Base-by-base conservation (phyloP, 495 filamentous ascomycete genomes). In the Penicillium canariense region DNA sequence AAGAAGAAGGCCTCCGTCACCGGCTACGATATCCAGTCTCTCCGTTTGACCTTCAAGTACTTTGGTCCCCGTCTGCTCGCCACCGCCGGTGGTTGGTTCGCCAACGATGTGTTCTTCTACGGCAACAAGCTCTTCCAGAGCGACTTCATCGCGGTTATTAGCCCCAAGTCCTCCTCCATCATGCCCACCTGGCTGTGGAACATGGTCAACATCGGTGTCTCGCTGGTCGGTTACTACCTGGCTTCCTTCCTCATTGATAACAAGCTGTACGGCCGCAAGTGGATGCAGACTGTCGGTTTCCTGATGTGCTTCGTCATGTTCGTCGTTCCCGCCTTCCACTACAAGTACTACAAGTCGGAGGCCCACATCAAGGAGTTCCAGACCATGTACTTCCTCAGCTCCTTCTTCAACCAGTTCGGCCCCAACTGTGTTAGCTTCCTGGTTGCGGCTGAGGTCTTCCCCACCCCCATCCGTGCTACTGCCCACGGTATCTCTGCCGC, bases 361-460 rank as follows among this genome's bases (percentile, higher is more conserved):
- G 73, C 72, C 14, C 80, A 87, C 61, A 85, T 95, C 74, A 79
- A 86, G 54, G 73, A 76, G 0, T 96, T 96, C 86, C 90, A 94
- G 71, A 82, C 90, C 55, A 94, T 96, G 88, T 82, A 96, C 79
- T 96, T 92, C 77, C 69, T 94, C 43, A 88, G 87, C 40, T 90
- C 87, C 34, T 96, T 96, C 79, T 96, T 96, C 84, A 95, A 94
- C 78, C 91, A 96, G 69, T 96, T 96, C 63, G 90, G 91, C 7
- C 90, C 91, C 70, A 96, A 96, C 79, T 83, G 82, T 49, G 89
- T 95, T 50, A 92, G 90, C 46, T 96, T 96, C 86, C 78, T 96
- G 52, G 89, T 93, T 18, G 91, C 91, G 25, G 91, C 89, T 25
- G 91, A 96, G 68, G 88, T 93, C 10, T 96, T 85, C 78, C 91